phyloP scores from a whole-genome alignment of 805 yeast species.

The Ogataea haglerorum region DNA sequence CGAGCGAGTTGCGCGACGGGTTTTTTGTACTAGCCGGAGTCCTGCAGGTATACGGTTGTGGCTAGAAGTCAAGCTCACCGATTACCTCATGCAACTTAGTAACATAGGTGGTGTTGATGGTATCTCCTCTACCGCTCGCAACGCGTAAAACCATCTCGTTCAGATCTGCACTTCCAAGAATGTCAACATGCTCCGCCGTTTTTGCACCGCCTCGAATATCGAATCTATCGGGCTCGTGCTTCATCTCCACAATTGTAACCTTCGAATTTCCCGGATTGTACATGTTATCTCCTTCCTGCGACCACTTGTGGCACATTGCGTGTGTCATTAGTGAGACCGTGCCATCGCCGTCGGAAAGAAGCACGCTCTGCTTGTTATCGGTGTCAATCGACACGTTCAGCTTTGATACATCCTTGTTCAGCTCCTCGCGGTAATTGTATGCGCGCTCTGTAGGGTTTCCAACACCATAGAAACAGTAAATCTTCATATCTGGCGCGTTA shows the following conservation, averaged over 20 bases:
- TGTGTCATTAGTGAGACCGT: constrained; percentile 88
- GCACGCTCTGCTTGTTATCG: constrained; percentile 63
- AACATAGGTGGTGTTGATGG: constrained; percentile 54
- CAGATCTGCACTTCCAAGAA: constrained; percentile 86
- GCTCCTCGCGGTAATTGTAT: constrained; percentile 75
- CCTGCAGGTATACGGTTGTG: neutral
- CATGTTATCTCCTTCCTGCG: constrained; percentile 40
- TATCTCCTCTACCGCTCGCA: constrained; percentile 75
- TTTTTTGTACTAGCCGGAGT: neutral
- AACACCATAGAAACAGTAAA: constrained; percentile 91
- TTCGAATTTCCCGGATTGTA: constrained; percentile 75
- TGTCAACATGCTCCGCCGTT: constrained; percentile 97
- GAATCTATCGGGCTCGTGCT: constrained; percentile 88
- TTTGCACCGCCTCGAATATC: constrained; percentile 97
- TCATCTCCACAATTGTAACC: constrained; percentile 84
- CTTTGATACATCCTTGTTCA: constrained; percentile 45
- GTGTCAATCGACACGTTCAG: constrained; percentile 71
- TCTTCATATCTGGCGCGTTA: constrained; percentile 86
- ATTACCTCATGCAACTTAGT: constrained; percentile 67
- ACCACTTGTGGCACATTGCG: constrained; percentile 69
- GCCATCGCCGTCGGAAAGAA: constrained; percentile 92
- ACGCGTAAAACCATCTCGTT: constrained; percentile 82
- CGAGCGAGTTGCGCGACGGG: constrained; percentile 9
- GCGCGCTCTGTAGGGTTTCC: constrained; percentile 96
- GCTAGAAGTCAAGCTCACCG: constrained; percentile 44